Base-by-base conservation (phyloP, 208 protist species). In the Trypanosoma cruzi region DNA sequence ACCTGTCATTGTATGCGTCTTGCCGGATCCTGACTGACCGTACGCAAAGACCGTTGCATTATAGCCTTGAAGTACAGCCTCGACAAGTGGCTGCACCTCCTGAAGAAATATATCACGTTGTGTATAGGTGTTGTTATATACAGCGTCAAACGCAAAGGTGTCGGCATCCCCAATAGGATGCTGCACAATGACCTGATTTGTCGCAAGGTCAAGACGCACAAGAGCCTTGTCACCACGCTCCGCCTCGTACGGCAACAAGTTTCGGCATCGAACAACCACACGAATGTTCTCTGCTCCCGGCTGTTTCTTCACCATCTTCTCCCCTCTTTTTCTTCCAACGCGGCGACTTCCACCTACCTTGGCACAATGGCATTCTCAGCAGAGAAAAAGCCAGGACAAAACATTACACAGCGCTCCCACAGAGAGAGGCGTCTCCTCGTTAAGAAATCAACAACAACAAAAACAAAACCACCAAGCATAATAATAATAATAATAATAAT, bases 1-100 rank as follows among this genome's bases (percentile, higher is more conserved):
- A 79, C 93, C 93, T 2, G 90, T 96, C 90, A 97, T 97, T 29
- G 93, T 97, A 75, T 92, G 82, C 44, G 93, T 97, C 84, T 97
- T 97, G 76, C 93, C 93, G 22, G 88, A 94, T 58, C 93, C 93
- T 31, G 93, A 96, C 83, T 97, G 93, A 44, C 93, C 93, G 63
- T 97, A 97, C 52, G 93, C 90, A 70, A 97, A 97, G 14, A 97
- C 90, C 1, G 93, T 97, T 46, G 90, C 93, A 70, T 97, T 97
- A 80, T 96, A 97, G 42, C 93, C 93, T 63, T 96, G 88, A 66
- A 97, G 70, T 52, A 96, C 93, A 4, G 88, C 84, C 54, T 97
- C 89, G 14, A 85, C 88, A 22, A 97, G 77, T 0, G 90, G 90
- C 68, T 94, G 85, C 55, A 96, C 89, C 69, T 95, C 88, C 61